Conservation (phyloP, 1,284 basidiomycete species). For the Ganoderma multipileum region DNA sequence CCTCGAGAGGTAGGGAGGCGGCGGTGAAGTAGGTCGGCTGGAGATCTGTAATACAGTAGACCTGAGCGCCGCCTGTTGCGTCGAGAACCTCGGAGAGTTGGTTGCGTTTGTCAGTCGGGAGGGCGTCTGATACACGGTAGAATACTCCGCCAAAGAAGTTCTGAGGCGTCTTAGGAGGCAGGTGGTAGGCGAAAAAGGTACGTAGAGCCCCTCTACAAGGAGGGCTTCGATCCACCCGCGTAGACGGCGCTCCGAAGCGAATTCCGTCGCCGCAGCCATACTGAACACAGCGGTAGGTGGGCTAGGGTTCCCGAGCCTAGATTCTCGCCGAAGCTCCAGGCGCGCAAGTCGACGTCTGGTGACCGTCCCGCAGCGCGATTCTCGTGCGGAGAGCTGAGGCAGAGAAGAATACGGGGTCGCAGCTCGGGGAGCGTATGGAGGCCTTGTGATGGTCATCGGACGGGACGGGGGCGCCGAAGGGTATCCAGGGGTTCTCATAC, state of each 20-base stretch:
- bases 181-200: background rate
- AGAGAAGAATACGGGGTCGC: background rate
- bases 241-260: background rate
- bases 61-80: slow-evolving; percentile 30
- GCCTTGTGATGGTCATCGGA: slow-evolving; percentile 9
- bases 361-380: background rate
- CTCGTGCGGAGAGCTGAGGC: background rate
- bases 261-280: background rate
- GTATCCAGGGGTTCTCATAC: background rate
- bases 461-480: slow-evolving; percentile 8
- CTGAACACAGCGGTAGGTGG: background rate
- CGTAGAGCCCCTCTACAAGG: no score
- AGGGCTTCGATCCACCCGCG: no score
- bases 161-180: slow-evolving; percentile 15
- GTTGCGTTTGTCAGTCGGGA: slow-evolving; percentile 26
- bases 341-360: background rate
- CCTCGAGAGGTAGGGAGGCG: slow-evolving; percentile 30
- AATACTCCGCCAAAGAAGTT: slow-evolving; percentile 31
- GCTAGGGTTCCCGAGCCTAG: background rate
- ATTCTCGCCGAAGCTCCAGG: background rate
- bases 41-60: slow-evolving; percentile 26
- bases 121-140: slow-evolving; percentile 36
- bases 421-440: background rate
- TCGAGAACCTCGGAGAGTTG: slow-evolving; percentile 34
- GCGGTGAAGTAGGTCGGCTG: slow-evolving; percentile 39